A percentile compares a stretch with the other conserved stretches of the same genome.
Conservation (phyloP, 805 yeast species). For the Kodamaea nitidulidarum region DNA sequence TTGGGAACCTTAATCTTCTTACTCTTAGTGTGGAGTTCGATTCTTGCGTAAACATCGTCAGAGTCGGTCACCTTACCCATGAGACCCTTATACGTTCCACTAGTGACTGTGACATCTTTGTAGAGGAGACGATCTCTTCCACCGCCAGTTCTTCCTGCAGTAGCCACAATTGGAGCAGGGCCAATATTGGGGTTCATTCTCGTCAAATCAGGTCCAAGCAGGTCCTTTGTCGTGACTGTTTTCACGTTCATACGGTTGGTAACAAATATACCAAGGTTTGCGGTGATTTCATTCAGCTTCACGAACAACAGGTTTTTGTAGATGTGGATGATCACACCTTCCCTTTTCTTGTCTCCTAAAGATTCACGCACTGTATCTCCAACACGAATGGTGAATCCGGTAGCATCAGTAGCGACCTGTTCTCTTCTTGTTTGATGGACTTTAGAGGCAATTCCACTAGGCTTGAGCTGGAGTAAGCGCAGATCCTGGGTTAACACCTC, state of each 20-base stretch:
- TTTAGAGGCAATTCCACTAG: slow-evolving; percentile 79
- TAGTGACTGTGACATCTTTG: slow-evolving; percentile 78
- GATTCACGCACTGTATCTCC: slow-evolving; percentile 91
- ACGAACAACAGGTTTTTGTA: slow-evolving; percentile 76
- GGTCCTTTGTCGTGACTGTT: slow-evolving; percentile 81
- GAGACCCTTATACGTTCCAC: slow-evolving; percentile 93
- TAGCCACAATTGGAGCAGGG: slow-evolving; percentile 31
- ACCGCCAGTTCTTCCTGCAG: slow-evolving; percentile 49
- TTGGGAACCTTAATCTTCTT: slow-evolving; percentile 84
- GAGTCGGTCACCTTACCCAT: slow-evolving; percentile 92
- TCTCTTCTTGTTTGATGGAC: slow-evolving; percentile 61
- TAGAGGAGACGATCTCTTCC: slow-evolving; percentile 82
- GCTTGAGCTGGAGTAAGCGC: slow-evolving; percentile 62
- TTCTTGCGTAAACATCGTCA: slow-evolving; percentile 85
- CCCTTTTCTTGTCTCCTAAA: slow-evolving; percentile 65
- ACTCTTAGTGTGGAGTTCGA: slow-evolving; percentile 89
- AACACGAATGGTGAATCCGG: slow-evolving; percentile 78
- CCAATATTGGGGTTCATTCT: slow-evolving; percentile 81
- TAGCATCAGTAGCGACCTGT: slow-evolving; percentile 79
- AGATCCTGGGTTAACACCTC: slow-evolving; percentile 82
- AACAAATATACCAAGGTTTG: slow-evolving; percentile 89
- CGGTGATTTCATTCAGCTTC: slow-evolving; percentile 72
- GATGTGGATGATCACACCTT: slow-evolving; percentile 84
- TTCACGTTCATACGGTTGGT: slow-evolving; percentile 70
- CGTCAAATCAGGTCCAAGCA: slow-evolving; percentile 65